Evolutionary conservation across 805 yeast species (phyloP).

Genomic region (Brettanomyces nanus): DNA sequence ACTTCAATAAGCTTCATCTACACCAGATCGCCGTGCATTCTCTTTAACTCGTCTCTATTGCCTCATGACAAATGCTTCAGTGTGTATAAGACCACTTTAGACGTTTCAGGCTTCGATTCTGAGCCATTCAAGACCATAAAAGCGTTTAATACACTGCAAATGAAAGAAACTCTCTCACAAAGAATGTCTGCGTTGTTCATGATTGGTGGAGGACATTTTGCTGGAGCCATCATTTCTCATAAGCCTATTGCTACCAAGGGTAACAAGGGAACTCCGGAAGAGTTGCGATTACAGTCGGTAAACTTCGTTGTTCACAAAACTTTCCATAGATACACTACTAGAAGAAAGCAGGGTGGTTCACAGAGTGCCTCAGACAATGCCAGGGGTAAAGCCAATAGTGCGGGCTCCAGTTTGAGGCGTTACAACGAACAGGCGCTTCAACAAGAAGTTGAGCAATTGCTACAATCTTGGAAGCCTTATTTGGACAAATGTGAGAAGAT

Average conservation of each 20-base stretch:
- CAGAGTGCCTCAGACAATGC: conserved; percentile 90
- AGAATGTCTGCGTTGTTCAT: conserved; percentile 71
- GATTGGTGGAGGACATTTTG: conserved; percentile 98
- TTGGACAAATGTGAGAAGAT: conserved; percentile 59
- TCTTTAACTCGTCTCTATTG: conserved; percentile 40
- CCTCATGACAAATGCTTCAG: conserved; percentile 48
- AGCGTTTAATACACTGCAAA: conserved; percentile 10
- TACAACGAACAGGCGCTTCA: conserved; percentile 80
- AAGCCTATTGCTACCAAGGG: conserved; percentile 49
- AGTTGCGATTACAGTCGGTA: conserved; percentile 54
- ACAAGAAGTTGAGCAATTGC: conserved; percentile 65
- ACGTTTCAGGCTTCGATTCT: conserved; percentile 27
- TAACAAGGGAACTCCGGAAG: conserved; percentile 39
- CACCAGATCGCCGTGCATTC: conserved; percentile 62
- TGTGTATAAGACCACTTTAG: conserved; percentile 57
- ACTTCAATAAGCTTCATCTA: conserved; percentile 44
- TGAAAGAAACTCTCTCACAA: conserved; percentile 12
- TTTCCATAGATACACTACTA: conserved; percentile 89
- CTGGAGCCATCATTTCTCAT: conserved; percentile 87
- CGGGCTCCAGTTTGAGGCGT: conserved; percentile 85
- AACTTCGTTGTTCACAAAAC: conserved; percentile 69
- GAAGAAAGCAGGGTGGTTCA: conserved; percentile 96
- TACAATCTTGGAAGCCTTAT: conserved; percentile 56
- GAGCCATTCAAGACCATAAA: conserved; percentile 45
- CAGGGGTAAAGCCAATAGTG: conserved; percentile 92